A percentile compares a stretch with the other conserved stretches of the same genome.
Conservation (phyloP, 2,329 filamentous ascomycete species). For the Aspergillus spinulosporus region DNA sequence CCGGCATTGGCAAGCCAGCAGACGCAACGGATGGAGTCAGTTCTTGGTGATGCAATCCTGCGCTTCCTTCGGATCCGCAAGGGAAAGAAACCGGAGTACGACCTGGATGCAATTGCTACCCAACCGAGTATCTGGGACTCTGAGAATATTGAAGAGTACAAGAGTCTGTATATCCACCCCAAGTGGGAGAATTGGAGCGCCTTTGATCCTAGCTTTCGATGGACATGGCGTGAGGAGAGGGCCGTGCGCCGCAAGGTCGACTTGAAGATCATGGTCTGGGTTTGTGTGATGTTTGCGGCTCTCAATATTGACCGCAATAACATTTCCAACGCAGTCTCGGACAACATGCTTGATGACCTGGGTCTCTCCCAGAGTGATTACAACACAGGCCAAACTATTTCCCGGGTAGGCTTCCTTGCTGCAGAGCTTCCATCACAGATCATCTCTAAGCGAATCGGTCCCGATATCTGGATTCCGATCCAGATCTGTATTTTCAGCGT, state of each 20-base stretch:
- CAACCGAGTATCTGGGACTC: conserved; percentile 37
- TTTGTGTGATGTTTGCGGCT: conserved; percentile 40
- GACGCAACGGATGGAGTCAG: background rate
- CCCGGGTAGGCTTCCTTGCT: conserved; percentile 53
- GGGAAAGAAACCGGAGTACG: conserved; percentile 11
- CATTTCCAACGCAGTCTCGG: conserved; percentile 49
- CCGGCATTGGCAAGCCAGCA: background rate
- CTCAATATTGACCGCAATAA: conserved; percentile 34
- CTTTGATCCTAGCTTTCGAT: conserved; percentile 24
- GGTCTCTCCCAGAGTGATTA: conserved; percentile 22
- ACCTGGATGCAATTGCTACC: conserved; percentile 36
- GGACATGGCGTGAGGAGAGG: conserved; percentile 25
- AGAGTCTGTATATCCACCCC: conserved; percentile 24
- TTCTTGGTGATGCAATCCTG: background rate
- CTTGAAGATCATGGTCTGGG: conserved; percentile 31
- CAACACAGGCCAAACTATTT: conserved; percentile 55
- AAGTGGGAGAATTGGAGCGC: conserved; percentile 32
- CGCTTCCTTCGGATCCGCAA: background rate
- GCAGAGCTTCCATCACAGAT: conserved; percentile 60
- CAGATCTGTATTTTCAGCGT: conserved; percentile 49
- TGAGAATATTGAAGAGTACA: conserved; percentile 38
- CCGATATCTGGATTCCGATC: conserved; percentile 57
- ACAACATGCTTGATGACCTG: conserved; percentile 54
- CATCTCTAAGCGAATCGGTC: conserved; percentile 52
- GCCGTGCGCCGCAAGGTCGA: conserved; percentile 27